Evolutionary conservation across 345 rosid species (phyloP), one percentile per base, ranked within the genome.

Genomic region (Leavenworthia alabamica): DNA sequence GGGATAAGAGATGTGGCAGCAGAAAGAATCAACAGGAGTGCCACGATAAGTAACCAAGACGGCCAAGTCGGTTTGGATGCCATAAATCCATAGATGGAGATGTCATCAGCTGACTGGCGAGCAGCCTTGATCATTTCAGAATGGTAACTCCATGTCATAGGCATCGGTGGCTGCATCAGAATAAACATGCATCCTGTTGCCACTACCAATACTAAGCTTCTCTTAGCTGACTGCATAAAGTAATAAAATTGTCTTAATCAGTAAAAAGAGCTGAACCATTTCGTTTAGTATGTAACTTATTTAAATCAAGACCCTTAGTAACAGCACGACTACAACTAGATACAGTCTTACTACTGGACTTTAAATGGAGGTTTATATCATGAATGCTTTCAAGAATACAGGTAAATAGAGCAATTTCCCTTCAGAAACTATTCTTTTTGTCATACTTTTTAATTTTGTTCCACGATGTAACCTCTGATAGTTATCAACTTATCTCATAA

Each of bases 21-120:
- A 16, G 99, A 85, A 41, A 93, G 79, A 52, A 96, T 85, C 54
- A 93, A 90, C 68, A 93, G 75, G 64, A 87, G 83, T 64, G 95
- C 87, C 56, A 75, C 56, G 35, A 93, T 90, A 45, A 93, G 96
- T 60, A 90, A 67, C 99, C 99, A 93, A 46, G 99, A 84, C 11
- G 99, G 97, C 97, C 99, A 90, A n/a, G 95, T 86, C 24, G 99
- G 99, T 76, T 87, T 90, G 57, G 92, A 79, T 49, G 95, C 87
- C 78, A 87, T 70, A 52, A 93, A 88, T n/a, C 97, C 99, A 41
- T 93, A 93, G 54, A 89, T 93, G 39, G 97, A 87, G 66, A 93
- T 83, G 71, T 93, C 99, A 76, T 93, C 99, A 59, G 89, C 86
- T 57, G 97, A 85, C 72, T 81, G 90, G 26, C 90, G 96, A 62